phyloP scores from a whole-genome alignment of 139 green algal species.

The Haematococcus sp. region DNA sequence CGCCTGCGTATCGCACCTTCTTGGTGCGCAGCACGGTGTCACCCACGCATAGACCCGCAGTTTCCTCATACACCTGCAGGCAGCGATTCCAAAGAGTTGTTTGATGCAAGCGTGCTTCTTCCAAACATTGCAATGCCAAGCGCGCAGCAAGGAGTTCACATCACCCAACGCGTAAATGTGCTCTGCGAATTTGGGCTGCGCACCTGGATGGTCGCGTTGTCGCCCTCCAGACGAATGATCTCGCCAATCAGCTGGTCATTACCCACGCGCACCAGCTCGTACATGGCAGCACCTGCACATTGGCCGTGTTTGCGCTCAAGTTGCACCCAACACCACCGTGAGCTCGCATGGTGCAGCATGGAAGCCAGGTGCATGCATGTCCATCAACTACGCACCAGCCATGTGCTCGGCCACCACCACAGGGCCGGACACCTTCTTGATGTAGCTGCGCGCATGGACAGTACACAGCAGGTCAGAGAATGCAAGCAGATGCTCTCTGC shows the following conservation, averaged over 20 bases:
- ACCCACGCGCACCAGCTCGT: conserved; percentile 98
- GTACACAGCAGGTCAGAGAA: neutral
- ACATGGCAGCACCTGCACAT: conserved; percentile 85
- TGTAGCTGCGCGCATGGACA: conserved; percentile 41
- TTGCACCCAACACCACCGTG: too few relatives aligned
- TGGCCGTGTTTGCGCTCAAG: neutral
- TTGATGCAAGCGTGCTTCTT: neutral
- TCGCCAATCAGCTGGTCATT: conserved; percentile 94
- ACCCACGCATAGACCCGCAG: conserved; percentile 91
- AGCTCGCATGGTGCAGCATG: conserved; percentile 2
- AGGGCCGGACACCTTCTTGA: conserved; percentile 94
- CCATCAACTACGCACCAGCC: conserved; percentile 41
- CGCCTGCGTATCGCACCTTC: conserved; percentile 65
- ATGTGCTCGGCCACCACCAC: conserved; percentile 95
- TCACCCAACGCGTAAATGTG: neutral
- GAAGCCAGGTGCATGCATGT: neutral
- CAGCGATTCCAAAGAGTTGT: conserved; percentile 5
- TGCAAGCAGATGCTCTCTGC: too few relatives aligned
- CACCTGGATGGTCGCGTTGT: conserved; percentile 97
- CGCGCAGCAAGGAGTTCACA: neutral
- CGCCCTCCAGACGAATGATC: conserved; percentile 97
- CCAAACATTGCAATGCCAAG: too few relatives aligned
- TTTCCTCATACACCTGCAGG: conserved; percentile 96
- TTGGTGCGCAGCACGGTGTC: conserved; percentile 86
- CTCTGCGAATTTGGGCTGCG: too few relatives aligned